These are phyloP conservation scores for Sicyos baderoa DNA, from an alignment of 306 rosid species.

Conservation along the genomic window DNA sequence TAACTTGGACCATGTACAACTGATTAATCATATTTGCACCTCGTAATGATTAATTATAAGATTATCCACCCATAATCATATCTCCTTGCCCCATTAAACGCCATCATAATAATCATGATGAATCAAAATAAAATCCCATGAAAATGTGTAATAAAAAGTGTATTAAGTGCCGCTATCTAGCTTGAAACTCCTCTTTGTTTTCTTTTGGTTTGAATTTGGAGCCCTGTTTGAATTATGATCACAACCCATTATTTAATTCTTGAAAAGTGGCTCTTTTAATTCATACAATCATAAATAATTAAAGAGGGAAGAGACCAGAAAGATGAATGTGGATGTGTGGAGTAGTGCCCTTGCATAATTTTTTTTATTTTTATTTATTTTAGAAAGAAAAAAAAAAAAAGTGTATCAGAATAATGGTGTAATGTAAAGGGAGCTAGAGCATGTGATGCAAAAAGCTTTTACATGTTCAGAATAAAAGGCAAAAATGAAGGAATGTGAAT, in stretches of 20 bases:
- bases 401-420: constrained; percentile 25
- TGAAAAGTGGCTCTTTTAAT: background rate
- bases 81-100: too few species aligned
- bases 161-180: constrained; percentile 6
- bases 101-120: background rate
- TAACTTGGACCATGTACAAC: too few species aligned
- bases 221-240: constrained; percentile 4
- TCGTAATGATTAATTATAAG: too few species aligned
- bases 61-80: too few species aligned
- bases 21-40: too few species aligned
- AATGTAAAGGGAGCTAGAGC: constrained; percentile 40
- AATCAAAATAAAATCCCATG: constrained; percentile 8
- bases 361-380: background rate
- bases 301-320: constrained; percentile 17
- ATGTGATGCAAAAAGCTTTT: constrained; percentile 39
- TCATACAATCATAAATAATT: background rate
- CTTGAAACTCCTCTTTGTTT: background rate
- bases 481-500: constrained; percentile 21
- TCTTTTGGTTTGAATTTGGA: background rate
- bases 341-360: constrained; percentile 3
- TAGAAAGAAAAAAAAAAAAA: too few species aligned
- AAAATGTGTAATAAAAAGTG: background rate
- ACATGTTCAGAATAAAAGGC: constrained; percentile 25
- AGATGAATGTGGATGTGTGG: constrained; percentile 16
- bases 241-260: background rate